Conservation (phyloP, 2,329 filamentous ascomycete species). For the Zymoseptoria ardabiliae region DNA sequence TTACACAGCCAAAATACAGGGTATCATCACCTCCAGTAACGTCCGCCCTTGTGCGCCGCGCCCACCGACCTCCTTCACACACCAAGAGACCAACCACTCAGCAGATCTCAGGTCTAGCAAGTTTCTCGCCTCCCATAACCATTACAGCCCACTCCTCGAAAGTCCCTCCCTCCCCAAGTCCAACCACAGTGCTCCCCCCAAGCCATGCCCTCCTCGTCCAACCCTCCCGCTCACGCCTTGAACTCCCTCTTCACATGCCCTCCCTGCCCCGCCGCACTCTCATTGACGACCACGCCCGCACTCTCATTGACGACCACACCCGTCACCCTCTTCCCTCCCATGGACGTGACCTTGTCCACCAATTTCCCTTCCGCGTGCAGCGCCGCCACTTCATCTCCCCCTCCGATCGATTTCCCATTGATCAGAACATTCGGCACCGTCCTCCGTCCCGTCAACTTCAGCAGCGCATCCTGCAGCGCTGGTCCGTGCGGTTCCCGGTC, state of each 20-base stretch:
- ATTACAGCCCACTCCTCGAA: background rate
- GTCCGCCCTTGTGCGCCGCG: background rate
- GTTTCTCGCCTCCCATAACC: background rate
- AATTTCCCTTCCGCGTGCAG: constrained; percentile 57
- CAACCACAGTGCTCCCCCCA: background rate
- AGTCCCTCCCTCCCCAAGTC: background rate
- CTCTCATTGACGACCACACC: constrained; percentile 21
- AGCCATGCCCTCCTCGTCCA: background rate
- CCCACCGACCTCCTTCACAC: background rate
- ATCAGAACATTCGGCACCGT: constrained; percentile 93
- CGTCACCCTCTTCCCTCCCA: constrained; percentile 62
- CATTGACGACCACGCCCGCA: constrained; percentile 20
- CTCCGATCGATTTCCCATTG: constrained; percentile 81
- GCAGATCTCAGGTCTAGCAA: background rate
- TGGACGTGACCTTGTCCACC: constrained; percentile 60
- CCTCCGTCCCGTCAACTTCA: constrained; percentile 64
- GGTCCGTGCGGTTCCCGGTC: constrained; percentile 71
- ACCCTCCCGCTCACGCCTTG: constrained; percentile 9
- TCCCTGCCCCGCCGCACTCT: constrained; percentile 3
- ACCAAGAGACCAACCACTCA: no score
- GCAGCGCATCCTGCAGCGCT: constrained; percentile 62
- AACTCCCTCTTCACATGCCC: constrained; percentile 13
- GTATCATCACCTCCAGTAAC: background rate
- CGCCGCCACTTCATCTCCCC: constrained; percentile 74
- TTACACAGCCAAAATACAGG: background rate